phyloP scores from a whole-genome alignment of 345 rosid species.

The Reutealis trisperma region DNA sequence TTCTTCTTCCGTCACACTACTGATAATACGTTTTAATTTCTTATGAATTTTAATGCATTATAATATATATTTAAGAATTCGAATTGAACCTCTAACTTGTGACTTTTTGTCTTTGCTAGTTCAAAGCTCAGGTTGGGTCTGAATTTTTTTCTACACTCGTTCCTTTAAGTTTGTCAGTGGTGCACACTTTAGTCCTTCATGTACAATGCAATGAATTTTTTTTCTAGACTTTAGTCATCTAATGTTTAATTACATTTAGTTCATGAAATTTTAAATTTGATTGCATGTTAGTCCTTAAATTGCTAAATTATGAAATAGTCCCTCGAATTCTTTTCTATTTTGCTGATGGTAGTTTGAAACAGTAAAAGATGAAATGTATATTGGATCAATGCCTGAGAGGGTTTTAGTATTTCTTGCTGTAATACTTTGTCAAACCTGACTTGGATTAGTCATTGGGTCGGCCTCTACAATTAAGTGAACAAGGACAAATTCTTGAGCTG shows the following conservation, averaged over 20 bases:
- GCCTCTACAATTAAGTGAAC: constrained; percentile 61
- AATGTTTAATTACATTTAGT: not conserved
- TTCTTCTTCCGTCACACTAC: too few relatives aligned
- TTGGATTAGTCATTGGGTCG: constrained; percentile 57
- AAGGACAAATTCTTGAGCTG: constrained; percentile 68
- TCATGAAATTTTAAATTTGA: not conserved
- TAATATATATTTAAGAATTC: too few relatives aligned
- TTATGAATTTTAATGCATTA: too few relatives aligned
- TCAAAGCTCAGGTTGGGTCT: not conserved
- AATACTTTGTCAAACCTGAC: constrained; percentile 10
- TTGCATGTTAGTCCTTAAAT: not conserved
- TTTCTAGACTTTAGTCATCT: not conserved
- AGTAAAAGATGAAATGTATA: not conserved
- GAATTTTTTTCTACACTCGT: not conserved
- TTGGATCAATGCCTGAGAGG: not conserved
- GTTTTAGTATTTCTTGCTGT: not conserved
- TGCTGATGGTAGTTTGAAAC: not conserved
- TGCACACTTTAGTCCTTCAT: not conserved
- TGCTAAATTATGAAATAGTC: not conserved
- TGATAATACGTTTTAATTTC: too few relatives aligned
- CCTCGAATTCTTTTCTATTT: not conserved
- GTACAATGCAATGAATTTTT: not conserved
- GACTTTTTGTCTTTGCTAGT: not conserved
- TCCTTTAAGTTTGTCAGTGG: not conserved
- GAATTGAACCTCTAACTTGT: too few relatives aligned